phyloP scores from a whole-genome alignment of 768 basidiomycete genomes.

The Naganishia vishniacii region DNA sequence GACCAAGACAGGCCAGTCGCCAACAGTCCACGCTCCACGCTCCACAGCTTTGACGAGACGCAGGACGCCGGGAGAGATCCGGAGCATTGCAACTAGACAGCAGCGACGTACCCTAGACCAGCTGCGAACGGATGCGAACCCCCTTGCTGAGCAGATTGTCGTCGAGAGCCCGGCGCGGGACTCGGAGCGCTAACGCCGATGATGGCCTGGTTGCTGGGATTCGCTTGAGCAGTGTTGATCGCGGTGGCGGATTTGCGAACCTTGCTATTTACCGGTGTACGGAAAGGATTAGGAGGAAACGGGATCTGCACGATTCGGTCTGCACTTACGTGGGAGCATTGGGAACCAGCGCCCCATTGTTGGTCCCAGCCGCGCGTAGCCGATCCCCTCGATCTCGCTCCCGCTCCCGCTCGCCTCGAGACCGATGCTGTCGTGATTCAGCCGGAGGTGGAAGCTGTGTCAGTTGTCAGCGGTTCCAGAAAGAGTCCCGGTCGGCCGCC shows the following conservation, averaged over 20 bases:
- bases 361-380: slow-evolving; percentile 32
- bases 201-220: slow-evolving; percentile 47
- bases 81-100: background rate
- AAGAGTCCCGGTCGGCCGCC: background rate
- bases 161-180: slow-evolving; percentile 39
- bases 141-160: slow-evolving; percentile 40
- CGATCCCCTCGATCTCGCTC: slow-evolving; percentile 40
- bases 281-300: too few relatives aligned
- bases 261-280: slow-evolving; percentile 32
- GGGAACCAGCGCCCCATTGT: slow-evolving; percentile 33
- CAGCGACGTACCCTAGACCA: slow-evolving; percentile 29
- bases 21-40: background rate
- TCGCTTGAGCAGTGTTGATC: slow-evolving; percentile 35
- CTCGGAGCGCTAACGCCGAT: slow-evolving; percentile 45
- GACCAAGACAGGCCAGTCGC: background rate
- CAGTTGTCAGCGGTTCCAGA: slow-evolving; percentile 21
- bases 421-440: slow-evolving; percentile 40
- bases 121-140: slow-evolving; percentile 44
- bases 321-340: slow-evolving; percentile 31
- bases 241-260: slow-evolving; percentile 38
- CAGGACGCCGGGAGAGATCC: background rate
- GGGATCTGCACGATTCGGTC: too few relatives aligned
- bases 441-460: slow-evolving; percentile 35
- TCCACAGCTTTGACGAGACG: background rate
- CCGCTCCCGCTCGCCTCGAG: slow-evolving; percentile 41